These are phyloP conservation scores for Fusarium armeniacum DNA, from an alignment of 2,329 filamentous ascomycete species.

Conservation along the genomic window DNA sequence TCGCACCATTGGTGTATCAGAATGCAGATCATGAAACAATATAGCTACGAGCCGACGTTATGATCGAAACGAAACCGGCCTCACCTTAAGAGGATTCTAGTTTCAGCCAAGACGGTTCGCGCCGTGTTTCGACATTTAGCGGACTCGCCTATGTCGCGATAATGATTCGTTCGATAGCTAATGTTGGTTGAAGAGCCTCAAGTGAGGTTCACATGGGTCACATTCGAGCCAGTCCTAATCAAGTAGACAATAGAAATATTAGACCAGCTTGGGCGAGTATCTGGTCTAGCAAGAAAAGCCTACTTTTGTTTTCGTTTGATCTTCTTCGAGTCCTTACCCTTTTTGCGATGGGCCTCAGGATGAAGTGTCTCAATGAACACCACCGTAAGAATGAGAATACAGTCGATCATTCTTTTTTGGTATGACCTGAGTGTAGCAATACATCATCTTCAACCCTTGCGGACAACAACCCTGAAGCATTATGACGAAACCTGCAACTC, in stretches of 20 bases:
- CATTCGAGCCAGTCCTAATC: not conserved
- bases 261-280: not conserved
- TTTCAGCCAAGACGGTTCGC: not conserved
- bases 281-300: not conserved
- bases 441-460: not conserved
- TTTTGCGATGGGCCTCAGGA: not conserved
- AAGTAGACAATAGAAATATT: not conserved
- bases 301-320: not conserved
- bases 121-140: slow-evolving; percentile 1
- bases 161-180: not conserved
- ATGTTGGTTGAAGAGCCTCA: not conserved
- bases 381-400: not conserved
- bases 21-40: slow-evolving; percentile 11
- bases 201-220: not conserved
- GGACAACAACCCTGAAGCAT: not conserved
- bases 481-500: slow-evolving; percentile 1
- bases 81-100: not conserved
- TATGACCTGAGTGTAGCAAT: not conserved
- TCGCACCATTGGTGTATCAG: not conserved
- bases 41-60: not conserved
- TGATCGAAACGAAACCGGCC: not conserved
- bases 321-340: not conserved
- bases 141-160: not conserved
- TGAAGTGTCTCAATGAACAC: not conserved
- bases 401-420: not conserved